These are phyloP conservation scores for Ophiostoma novo-ulmi DNA, from an alignment of 2,329 filamentous ascomycete genomes.

Conservation along the genomic window DNA sequence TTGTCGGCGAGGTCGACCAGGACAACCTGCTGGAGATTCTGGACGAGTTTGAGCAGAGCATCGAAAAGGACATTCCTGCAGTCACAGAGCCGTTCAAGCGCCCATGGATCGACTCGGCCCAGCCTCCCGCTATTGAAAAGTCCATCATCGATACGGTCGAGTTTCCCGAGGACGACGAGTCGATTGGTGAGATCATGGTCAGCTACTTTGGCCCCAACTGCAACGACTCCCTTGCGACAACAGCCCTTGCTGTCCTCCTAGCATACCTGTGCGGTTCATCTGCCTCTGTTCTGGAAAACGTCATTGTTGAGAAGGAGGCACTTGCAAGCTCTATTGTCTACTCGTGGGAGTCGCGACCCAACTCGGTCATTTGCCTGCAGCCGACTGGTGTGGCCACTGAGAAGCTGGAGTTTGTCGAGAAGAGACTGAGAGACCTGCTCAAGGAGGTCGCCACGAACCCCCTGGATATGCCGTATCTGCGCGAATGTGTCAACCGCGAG, in stretches of 20 bases:
- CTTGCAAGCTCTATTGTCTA: slow-evolving; percentile 81
- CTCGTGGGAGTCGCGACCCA: slow-evolving; percentile 72
- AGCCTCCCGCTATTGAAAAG: slow-evolving; percentile 65
- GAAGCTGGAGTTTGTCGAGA: slow-evolving; percentile 76
- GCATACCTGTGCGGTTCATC: slow-evolving; percentile 90
- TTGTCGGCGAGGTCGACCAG: slow-evolving; percentile 90
- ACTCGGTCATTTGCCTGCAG: slow-evolving; percentile 78
- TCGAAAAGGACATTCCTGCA: slow-evolving; percentile 74
- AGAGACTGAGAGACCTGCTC: slow-evolving; percentile 77
- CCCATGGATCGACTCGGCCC: slow-evolving; percentile 86
- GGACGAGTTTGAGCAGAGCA: slow-evolving; percentile 81
- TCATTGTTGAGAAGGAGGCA: slow-evolving; percentile 87
- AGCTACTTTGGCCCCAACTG: slow-evolving; percentile 83
- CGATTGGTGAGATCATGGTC: slow-evolving; percentile 79
- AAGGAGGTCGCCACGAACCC: slow-evolving; percentile 73
- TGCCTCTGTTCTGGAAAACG: slow-evolving; percentile 84
- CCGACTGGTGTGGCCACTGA: slow-evolving; percentile 82
- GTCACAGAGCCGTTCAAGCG: slow-evolving; percentile 70
- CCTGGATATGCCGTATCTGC: slow-evolving; percentile 84
- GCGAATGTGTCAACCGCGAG: slow-evolving; percentile 78
- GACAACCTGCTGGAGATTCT: slow-evolving; percentile 72
- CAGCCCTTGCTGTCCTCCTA: slow-evolving; percentile 73
- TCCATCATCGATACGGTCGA: slow-evolving; percentile 73
- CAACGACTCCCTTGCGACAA: slow-evolving; percentile 60
- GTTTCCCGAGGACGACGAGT: slow-evolving; percentile 96